These are phyloP conservation scores for Sclerotinia glacialis DNA, from an alignment of 2,329 filamentous ascomycete species.

Conservation along the genomic window DNA sequence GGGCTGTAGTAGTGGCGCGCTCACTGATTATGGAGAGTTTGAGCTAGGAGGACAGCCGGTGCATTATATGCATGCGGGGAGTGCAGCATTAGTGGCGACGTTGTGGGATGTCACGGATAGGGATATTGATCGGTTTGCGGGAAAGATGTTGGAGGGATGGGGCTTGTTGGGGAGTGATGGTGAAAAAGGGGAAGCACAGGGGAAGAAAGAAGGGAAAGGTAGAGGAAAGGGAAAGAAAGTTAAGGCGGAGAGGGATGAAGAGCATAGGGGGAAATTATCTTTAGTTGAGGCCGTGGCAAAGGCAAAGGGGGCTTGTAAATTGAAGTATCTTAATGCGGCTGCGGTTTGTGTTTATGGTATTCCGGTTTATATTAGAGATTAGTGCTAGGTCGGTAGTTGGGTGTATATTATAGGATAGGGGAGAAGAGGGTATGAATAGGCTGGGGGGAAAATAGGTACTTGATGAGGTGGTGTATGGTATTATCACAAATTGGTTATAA, in stretches of 20 bases:
- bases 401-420: not conserved
- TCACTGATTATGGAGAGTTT: conserved; percentile 80
- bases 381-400: not conserved
- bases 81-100: conserved; percentile 83
- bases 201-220: conserved; percentile 30
- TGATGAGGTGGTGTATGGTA: not conserved
- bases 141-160: conserved; percentile 78
- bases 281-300: conserved; percentile 78
- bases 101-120: conserved; percentile 98
- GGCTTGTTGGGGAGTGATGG: conserved; percentile 54
- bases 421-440: not conserved
- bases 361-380: conserved; percentile 60
- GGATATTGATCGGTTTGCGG: conserved; percentile 91
- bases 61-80: conserved; percentile 87
- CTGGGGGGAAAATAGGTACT: not conserved
- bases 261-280: conserved; percentile 46
- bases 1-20: conserved; percentile 84
- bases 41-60: conserved; percentile 88
- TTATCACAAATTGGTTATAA: too few relatives aligned
- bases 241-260: conserved; percentile 30
- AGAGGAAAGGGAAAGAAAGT: conserved; percentile 37
- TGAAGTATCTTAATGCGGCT: conserved; percentile 89
- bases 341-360: conserved; percentile 94
- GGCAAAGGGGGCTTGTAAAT: conserved; percentile 74
- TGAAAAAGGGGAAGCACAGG: conserved; percentile 36